phyloP scores from a whole-genome alignment of 345 rosid species.

The Punica granatum region DNA sequence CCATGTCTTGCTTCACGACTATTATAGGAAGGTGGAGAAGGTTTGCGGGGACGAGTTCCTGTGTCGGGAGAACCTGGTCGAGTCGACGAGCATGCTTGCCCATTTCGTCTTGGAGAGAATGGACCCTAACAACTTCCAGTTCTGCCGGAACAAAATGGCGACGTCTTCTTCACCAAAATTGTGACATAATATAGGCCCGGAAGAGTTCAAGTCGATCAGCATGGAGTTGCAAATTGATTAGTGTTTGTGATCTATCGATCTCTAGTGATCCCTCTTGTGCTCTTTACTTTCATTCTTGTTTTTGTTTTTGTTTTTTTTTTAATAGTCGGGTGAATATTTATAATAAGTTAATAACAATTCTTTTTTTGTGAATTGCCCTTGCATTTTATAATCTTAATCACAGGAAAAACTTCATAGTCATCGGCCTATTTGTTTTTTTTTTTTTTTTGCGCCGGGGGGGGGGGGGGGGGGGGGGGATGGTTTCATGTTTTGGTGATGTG shows the following conservation, averaged over 20 bases:
- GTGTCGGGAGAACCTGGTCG: constrained; percentile 77
- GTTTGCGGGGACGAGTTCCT: constrained; percentile 78
- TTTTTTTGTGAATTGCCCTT: background rate
- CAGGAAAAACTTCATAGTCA: background rate
- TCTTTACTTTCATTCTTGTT: background rate
- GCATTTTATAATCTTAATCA: background rate
- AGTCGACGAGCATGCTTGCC: constrained; percentile 51
- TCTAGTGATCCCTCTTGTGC: background rate
- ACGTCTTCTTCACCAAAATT: background rate
- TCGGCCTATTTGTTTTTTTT: background rate
- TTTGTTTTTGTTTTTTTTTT: background rate
- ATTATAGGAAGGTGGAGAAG: constrained; percentile 69
- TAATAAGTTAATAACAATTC: constrained; percentile 3
- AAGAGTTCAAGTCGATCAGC: background rate
- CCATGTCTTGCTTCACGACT: constrained; percentile 81
- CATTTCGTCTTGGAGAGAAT: constrained; percentile 83
- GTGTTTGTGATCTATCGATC: background rate
- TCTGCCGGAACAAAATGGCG: constrained; percentile 31
- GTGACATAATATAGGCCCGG: background rate
- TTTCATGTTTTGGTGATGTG: background rate
- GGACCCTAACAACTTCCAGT: constrained; percentile 51
- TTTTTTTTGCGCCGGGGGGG: too few species aligned
- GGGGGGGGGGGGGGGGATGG: too few species aligned
- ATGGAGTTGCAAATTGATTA: background rate
- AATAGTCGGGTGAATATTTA: background rate